Evolutionary conservation across 768 basidiomycete genomes (phyloP).

Genomic region (Grammothele lineata): DNA sequence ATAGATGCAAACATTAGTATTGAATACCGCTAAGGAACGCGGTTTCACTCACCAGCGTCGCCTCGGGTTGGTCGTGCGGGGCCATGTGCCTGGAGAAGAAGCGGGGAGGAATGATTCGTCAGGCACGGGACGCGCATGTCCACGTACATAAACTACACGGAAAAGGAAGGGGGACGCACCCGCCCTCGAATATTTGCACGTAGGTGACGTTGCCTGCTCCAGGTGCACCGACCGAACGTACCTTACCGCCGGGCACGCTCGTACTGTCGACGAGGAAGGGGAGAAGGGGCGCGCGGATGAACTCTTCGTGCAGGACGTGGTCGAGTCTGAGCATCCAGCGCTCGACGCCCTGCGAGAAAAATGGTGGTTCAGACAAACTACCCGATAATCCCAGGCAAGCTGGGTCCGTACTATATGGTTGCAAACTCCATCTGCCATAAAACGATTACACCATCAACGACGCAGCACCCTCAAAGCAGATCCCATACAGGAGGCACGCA

Average conservation of each 20-base stretch:
- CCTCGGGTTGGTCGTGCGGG: conserved; percentile 9
- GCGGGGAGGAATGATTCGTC: not conserved
- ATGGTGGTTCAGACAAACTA: not conserved
- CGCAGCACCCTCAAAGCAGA: no score
- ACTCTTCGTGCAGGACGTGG: conserved; percentile 35
- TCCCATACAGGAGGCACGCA: no score
- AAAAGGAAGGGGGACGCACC: conserved; percentile 22
- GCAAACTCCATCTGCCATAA: conserved; percentile 30
- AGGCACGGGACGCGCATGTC: no score
- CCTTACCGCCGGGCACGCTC: conserved; percentile 37
- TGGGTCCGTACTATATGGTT: conserved; percentile 32
- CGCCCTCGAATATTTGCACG: conserved; percentile 46
- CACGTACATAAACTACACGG: no score
- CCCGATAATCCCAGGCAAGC: no score
- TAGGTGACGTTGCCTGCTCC: conserved; percentile 46
- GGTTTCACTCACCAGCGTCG: not conserved
- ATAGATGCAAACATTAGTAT: no score
- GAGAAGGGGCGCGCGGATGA: conserved; percentile 25
- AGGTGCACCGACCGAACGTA: conserved; percentile 37
- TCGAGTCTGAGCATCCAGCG: conserved; percentile 37
- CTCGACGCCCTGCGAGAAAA: conserved; percentile 34
- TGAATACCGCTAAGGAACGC: no score
- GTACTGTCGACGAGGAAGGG: conserved; percentile 31
- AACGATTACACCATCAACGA: not conserved
- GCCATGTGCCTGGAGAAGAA: conserved; percentile 5